Base-by-base conservation (phyloP, 2,329 filamentous ascomycete genomes). In the Paraphaeosphaeria sporulosa region DNA sequence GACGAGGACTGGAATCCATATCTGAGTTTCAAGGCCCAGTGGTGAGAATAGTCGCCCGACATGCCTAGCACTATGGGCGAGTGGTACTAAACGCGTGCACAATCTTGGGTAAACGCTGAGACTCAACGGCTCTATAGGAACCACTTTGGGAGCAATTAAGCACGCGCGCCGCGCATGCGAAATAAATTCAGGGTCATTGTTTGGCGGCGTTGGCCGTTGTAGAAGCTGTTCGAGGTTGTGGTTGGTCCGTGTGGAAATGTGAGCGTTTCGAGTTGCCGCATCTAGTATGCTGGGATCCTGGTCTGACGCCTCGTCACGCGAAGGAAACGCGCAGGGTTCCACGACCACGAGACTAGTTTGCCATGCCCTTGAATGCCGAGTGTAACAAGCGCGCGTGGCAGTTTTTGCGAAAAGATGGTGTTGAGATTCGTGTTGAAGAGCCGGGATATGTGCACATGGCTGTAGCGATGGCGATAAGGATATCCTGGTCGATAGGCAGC, bases 81-180 rank as follows among this genome's bases (percentile, higher is more conserved):
- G 52, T 46, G 27, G 27, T 25, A 15, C 42, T 55, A 43, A 46
- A 47, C n/a, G 9, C 19, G 2, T 17, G 21, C 27, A 55, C 30
- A 55, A 55, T 55, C 42, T 55, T 55, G 52, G 52, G 38, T 55
- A 55, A 55, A 25, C 40, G 5, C 42, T 46, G 40, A 55, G 30
- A 55, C 40, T 13, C n/a, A 32, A n/a, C 27, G 21, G 44, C 42
- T 27, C 27, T 55, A 23, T 46, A 30, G 30, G 47, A 5, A 21
- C 27, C 23, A 21, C 10, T 10, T 50, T 30, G 8, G 27, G 19
- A 50, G 27, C 47, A 32, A 50, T 27, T 19, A 36, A 46, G n/a
- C 52, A 55, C 52, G 52, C 52, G 52, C 52, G 15, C 42, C 9
- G 42, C n/a, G 42, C 52, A 55, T 46, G 32, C 4, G 52, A 30